Evolutionary conservation across 768 basidiomycete species (phyloP), one percentile per base, ranked within the genome.

Genomic region (Lyophyllum atratum): DNA sequence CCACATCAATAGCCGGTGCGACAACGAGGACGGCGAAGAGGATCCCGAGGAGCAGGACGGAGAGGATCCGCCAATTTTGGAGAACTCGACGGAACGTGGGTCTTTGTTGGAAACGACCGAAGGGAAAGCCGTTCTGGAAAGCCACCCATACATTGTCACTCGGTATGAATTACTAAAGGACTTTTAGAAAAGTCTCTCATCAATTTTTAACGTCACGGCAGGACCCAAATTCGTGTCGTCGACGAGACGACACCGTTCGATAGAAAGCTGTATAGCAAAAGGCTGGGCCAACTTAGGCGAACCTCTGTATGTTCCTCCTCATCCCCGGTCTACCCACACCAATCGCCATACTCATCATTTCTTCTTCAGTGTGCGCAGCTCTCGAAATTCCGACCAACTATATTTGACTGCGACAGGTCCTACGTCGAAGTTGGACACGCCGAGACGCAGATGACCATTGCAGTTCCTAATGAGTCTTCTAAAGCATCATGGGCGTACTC

Each of bases 81-180:
- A 60, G 22, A 54, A 59, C 17, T 48, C 26, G 33, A 28, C 19
- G 29, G 22, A 31, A 22, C 31, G 2, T 5, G 19, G 4, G n/a
- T 29, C 28, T 17, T 40, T 26, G 22, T 21, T 63, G 21, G 56
- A 58, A 29, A 61, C 46, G 1, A 67, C 67, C 3, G 52, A 60
- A 19, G 61, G 58, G 19, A 59, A 58, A 7, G 56, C 66, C 1
- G 58, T 60, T 22, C 54, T 68, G 10, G 52, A 60, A n/a, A 57
- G 56, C 4, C 75, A 74, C 55, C 76, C 76, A 3, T 74, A 74
- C 39, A 61, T 77, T 33, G 64, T 74, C 17, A 74, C 75, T 31
- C 71, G 73, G 74, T 73, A 43, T 14, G 64, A 43, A 11, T 17
- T 28, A 17, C 17, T 24, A n/a, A n/a, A n/a, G 14, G 14, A 4